Evolutionary conservation across 2,329 filamentous ascomycete species (phyloP).

Genomic region (Setomelanomma holmii): DNA sequence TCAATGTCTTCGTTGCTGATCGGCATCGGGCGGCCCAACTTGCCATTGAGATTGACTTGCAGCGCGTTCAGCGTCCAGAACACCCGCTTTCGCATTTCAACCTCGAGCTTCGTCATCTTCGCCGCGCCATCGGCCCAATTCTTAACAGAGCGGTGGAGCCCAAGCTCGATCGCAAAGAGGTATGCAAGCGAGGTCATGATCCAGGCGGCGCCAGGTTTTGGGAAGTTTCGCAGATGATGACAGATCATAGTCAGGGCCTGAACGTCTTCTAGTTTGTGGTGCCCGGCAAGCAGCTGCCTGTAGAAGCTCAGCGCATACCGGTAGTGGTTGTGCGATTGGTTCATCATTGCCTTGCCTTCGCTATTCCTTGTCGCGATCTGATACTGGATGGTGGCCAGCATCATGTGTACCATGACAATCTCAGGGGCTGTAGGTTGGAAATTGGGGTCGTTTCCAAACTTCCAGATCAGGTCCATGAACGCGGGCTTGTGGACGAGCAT

Average conservation of each 20-base stretch:
- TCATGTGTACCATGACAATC: constrained; percentile 76
- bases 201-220: constrained; percentile 78
- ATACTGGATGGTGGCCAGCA: constrained; percentile 79
- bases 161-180: constrained; percentile 74
- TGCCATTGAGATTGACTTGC: constrained; percentile 73
- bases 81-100: constrained; percentile 78
- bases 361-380: constrained; percentile 76
- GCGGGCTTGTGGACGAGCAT: constrained; percentile 80
- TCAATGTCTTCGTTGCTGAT: constrained; percentile 79
- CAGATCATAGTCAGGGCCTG: constrained; percentile 78
- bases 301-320: constrained; percentile 76
- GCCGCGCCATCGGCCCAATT: constrained; percentile 57
- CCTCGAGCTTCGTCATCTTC: constrained; percentile 63
- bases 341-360: constrained; percentile 60
- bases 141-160: constrained; percentile 75
- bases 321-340: constrained; percentile 77
- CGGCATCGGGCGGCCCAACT: constrained; percentile 78
- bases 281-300: constrained; percentile 67
- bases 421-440: constrained; percentile 71
- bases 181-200: constrained; percentile 71
- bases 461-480: constrained; percentile 74
- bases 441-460: constrained; percentile 72
- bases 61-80: constrained; percentile 78
- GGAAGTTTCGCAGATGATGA: constrained; percentile 76
- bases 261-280: constrained; percentile 69